These are phyloP conservation scores for Hypoxylon sp. DNA, from an alignment of 2,329 filamentous ascomycete genomes.

Conservation along the genomic window DNA sequence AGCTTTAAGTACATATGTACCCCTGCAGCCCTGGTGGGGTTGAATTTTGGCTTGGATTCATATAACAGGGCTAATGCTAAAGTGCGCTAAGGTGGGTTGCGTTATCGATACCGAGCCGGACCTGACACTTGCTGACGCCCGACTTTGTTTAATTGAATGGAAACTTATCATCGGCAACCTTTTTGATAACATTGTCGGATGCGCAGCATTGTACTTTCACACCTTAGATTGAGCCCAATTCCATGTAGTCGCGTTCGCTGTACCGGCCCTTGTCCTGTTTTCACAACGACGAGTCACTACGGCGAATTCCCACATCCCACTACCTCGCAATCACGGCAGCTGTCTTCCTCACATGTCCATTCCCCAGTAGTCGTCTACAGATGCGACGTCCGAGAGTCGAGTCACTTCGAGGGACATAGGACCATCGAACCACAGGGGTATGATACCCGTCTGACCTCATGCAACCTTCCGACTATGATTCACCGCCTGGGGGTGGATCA, in stretches of 20 bases:
- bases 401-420: slow-evolving; percentile 27
- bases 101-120: slow-evolving; percentile 25
- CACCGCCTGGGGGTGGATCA: slow-evolving; percentile 74
- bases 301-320: not conserved
- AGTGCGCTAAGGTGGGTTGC: not conserved
- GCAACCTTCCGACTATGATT: slow-evolving; percentile 50
- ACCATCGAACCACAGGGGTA: slow-evolving; percentile 19
- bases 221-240: slow-evolving; percentile 2
- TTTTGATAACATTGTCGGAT: too few species aligned
- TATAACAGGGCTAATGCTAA: not conserved
- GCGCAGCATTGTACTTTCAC: not conserved
- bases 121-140: slow-evolving; percentile 21
- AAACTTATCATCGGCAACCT: slow-evolving; percentile 9
- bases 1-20: not conserved
- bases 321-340: not conserved
- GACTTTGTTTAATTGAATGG: slow-evolving; percentile 34
- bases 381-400: slow-evolving; percentile 31
- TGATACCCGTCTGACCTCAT: slow-evolving; percentile 42
- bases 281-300: not conserved
- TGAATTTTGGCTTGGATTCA: slow-evolving; percentile 16
- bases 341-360: not conserved
- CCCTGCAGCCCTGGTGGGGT: not conserved
- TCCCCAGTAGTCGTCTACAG: slow-evolving; percentile 26
- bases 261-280: not conserved
- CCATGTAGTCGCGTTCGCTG: slow-evolving; percentile 2